phyloP scores from a whole-genome alignment of 2,329 filamentous ascomycete genomes.

The Byssoonygena ceratinophila region DNA sequence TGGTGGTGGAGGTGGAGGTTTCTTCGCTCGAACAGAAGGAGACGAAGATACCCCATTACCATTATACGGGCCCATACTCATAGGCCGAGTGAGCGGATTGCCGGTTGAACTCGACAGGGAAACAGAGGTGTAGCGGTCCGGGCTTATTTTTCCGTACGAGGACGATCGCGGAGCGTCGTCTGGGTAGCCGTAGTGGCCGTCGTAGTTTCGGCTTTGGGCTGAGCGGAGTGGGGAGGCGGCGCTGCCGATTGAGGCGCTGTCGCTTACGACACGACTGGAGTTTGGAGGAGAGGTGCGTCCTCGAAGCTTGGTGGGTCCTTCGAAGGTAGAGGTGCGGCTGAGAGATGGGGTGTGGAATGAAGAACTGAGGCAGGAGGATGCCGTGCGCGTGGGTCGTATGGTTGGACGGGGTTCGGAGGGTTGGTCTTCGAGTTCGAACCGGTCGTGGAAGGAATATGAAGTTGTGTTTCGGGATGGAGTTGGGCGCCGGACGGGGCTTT shows the following conservation, averaged over 20 bases:
- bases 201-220: slow-evolving; percentile 28
- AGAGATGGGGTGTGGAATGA: slow-evolving; percentile 37
- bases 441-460: slow-evolving; percentile 52
- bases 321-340: slow-evolving; percentile 48
- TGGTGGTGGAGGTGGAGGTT: slow-evolving; percentile 54
- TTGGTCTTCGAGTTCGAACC: slow-evolving; percentile 44
- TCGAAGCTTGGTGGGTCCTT: slow-evolving; percentile 44
- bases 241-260: slow-evolving; percentile 42
- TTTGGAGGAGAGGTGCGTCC: slow-evolving; percentile 43
- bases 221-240: slow-evolving; percentile 39
- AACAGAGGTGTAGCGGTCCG: slow-evolving; percentile 40
- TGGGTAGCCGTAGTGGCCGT: slow-evolving; percentile 41
- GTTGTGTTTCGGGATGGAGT: slow-evolving; percentile 52
- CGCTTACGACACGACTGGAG: slow-evolving; percentile 43
- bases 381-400: slow-evolving; percentile 40
- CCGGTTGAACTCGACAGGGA: slow-evolving; percentile 40
- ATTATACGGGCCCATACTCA: slow-evolving; percentile 34
- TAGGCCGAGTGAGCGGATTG: slow-evolving; percentile 37
- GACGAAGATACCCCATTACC: slow-evolving; percentile 28
- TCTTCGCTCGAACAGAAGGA: slow-evolving; percentile 48
- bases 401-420: slow-evolving; percentile 41
- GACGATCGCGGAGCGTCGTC: slow-evolving; percentile 42
- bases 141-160: slow-evolving; percentile 39
- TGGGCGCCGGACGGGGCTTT: slow-evolving; percentile 31
- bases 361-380: slow-evolving; percentile 22